A percentile compares a stretch with the other conserved stretches of the same genome.
Evolutionary conservation across 179 eudicot species (phyloP).

Genomic region (Sideroxylon spinosum): DNA sequence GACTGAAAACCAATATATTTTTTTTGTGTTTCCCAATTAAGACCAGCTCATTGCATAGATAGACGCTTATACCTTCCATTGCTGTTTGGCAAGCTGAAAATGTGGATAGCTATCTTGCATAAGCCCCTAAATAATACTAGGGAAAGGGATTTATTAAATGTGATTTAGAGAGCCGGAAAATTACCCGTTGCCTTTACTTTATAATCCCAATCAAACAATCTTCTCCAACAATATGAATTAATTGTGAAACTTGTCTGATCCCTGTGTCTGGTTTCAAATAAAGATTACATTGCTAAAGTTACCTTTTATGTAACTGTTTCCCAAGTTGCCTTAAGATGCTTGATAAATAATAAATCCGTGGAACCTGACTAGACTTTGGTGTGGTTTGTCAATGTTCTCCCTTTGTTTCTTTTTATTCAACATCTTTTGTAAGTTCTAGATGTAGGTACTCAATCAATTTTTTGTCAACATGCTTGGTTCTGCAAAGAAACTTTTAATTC

Average conservation of each 20-base stretch:
- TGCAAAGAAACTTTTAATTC: not conserved
- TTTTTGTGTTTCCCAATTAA: too few species aligned
- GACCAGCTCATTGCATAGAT: too few species aligned
- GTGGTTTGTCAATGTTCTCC: not conserved
- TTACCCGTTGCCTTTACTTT: too few species aligned
- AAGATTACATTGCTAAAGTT: too few species aligned
- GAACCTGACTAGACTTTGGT: not conserved
- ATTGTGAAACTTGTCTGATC: too few species aligned
- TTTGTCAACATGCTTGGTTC: constrained; percentile 7
- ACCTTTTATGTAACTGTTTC: too few species aligned
- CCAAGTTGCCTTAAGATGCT: not conserved
- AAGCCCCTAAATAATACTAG: not conserved
- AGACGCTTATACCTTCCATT: too few species aligned
- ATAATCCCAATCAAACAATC: too few species aligned
- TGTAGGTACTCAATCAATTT: constrained; percentile 9
- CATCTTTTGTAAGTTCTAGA: constrained; percentile 2
- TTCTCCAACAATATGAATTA: too few species aligned
- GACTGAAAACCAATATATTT: not conserved
- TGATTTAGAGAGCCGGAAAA: not conserved
- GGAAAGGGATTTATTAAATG: not conserved
- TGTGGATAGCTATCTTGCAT: constrained; percentile 10
- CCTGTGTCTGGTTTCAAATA: too few species aligned
- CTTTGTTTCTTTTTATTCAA: not conserved
- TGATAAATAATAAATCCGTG: not conserved
- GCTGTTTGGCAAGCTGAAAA: constrained; percentile 4